Conservation (phyloP, 148 eudicot species). For the Arctostaphylos glauca region DNA sequence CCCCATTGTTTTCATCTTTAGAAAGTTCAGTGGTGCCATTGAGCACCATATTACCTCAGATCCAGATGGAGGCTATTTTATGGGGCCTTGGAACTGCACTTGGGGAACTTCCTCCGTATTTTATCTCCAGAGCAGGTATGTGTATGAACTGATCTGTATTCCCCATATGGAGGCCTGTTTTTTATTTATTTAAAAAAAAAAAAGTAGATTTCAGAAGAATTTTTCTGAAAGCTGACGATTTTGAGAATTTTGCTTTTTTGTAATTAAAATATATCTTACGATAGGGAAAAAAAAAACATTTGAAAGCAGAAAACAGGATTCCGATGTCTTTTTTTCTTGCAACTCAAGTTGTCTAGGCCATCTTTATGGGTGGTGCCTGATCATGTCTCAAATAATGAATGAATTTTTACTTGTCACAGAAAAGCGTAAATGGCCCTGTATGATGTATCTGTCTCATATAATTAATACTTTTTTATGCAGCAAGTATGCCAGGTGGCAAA, state of each 20-base stretch:
- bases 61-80: constrained; percentile 83
- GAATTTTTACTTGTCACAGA: neutral
- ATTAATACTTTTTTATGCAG: constrained; percentile 42
- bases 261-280: neutral
- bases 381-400: neutral
- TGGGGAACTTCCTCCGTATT: constrained; percentile 99
- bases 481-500: constrained; percentile 59
- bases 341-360: too few species aligned
- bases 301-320: neutral
- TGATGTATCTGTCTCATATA: neutral
- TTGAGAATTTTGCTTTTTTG: neutral
- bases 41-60: constrained; percentile 85
- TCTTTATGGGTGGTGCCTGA: neutral
- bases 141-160: neutral
- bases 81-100: constrained; percentile 99
- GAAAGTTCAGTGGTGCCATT: constrained; percentile 69
- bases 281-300: neutral
- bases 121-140: constrained; percentile 93
- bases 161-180: neutral
- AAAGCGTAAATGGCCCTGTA: neutral
- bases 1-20: constrained; percentile 54
- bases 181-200: neutral
- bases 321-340: neutral
- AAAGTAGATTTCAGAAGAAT: neutral
- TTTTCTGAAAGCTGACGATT: neutral